Evolutionary conservation across 495 filamentous ascomycete species (phyloP).

Genomic region (Hypoxylon perforatum): DNA sequence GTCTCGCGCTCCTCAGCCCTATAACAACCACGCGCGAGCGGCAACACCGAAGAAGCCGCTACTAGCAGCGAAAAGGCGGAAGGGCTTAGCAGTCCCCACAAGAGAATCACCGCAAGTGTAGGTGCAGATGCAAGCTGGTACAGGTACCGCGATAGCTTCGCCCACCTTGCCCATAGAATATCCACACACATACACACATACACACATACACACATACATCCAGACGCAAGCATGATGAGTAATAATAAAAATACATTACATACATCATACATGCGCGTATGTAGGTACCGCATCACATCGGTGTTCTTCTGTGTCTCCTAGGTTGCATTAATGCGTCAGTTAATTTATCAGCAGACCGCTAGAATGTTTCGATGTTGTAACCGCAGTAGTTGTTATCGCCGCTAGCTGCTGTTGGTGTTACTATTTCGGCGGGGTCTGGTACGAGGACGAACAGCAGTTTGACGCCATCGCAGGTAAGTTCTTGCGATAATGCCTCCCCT

Average conservation of each 20-base stretch:
- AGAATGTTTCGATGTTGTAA: conserved; percentile 19
- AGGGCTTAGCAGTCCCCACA: conserved; percentile 11
- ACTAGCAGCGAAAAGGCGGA: conserved; percentile 4
- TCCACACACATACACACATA: neutral
- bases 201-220: neutral
- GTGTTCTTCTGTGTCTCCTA: conserved; percentile 1
- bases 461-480: conserved; percentile 42
- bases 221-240: neutral
- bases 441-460: conserved; percentile 25
- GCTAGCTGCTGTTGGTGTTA: conserved; percentile 13
- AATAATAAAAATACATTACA: conserved; percentile 18
- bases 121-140: neutral
- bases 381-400: conserved; percentile 17
- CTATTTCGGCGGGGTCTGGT: conserved; percentile 7
- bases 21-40: conserved; percentile 19
- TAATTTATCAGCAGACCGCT: conserved; percentile 42
- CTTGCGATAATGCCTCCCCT: conserved; percentile 29
- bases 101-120: neutral
- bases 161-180: no score
- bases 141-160: neutral
- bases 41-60: conserved; percentile 39
- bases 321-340: conserved; percentile 38
- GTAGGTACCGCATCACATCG: conserved; percentile 10
- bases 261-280: neutral
- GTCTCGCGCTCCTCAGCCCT: conserved; percentile 33